Evolutionary conservation across 1,139 yeast genomes (phyloP), one percentile per base, ranked within the genome.

Genomic region (Protomyces lactucae-debilis): DNA sequence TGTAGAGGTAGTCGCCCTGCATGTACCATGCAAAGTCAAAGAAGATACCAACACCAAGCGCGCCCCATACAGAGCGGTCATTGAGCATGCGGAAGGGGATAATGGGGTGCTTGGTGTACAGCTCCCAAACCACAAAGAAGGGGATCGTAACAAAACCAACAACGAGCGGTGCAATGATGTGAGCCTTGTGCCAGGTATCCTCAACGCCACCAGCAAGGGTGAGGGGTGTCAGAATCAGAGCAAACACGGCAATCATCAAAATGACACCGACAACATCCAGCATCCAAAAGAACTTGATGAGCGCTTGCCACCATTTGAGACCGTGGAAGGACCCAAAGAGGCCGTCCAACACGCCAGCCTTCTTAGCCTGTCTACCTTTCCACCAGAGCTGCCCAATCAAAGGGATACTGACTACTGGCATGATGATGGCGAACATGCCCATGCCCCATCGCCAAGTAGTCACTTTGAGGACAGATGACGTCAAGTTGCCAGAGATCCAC

Each of bases 241-340:
- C 69, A 56, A 77, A 71, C 5, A 77, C 79, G 51, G 73, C 71
- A 52, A 73, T 68, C 57, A 76, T 65, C 36, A 76, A 61, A 45
- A 74, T 55, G 36, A 72, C 71, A 39, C 80, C 80, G 39, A 75
- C 68, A n/a, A 76, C 56, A 69, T 77, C 80, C 55, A 77, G 71
- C 43, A 52, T 32, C 63, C 63, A 59, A 21, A 59, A 59, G 28
- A 52, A n/a, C 46, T 59, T 48, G 12, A 52, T 52, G 10, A 18
- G 21, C 3, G 54, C 28, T 65, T 76, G 61, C 32, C 40, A 21
- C 46, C 43, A 57, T 8, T 46, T 46, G 25, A 48, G 59, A n/a
- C 61, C 55, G 9, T 46, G 52, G 55, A 57, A 53, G 10, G 60
- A 52, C 2, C 57, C 36, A 18, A 53, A 51, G 12, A 61, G 53